A percentile compares a stretch with the other conserved stretches of the same genome.
These are phyloP conservation scores for Tylopilus sp. DNA, from an alignment of 768 basidiomycete genomes.

Conservation along the genomic window DNA sequence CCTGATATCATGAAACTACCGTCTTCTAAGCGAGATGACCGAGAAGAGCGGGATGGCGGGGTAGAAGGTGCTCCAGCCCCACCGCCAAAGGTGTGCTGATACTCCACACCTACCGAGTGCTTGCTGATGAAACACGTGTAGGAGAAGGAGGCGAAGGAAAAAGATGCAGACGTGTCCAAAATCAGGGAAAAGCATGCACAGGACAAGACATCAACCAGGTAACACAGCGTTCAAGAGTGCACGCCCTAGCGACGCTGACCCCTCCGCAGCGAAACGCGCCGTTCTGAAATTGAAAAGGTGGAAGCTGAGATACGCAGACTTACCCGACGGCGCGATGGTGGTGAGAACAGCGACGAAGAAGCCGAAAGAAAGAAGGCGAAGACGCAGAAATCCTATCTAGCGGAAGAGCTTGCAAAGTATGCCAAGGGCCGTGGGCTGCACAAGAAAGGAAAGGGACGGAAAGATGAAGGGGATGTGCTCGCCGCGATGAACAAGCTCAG, in stretches of 20 bases:
- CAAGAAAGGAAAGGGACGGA: constrained; percentile 53
- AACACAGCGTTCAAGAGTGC: neutral
- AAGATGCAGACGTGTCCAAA: constrained; percentile 52
- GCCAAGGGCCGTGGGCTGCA: constrained; percentile 58
- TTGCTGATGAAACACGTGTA: neutral
- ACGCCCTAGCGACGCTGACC: neutral
- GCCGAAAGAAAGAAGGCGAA: constrained; percentile 52
- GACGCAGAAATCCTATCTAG: constrained; percentile 64
- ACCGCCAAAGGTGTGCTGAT: constrained; percentile 17
- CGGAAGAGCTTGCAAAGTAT: constrained; percentile 83
- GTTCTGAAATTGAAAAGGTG: constrained; percentile 81
- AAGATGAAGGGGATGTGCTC: constrained; percentile 71
- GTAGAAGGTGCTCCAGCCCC: neutral
- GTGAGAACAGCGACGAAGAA: constrained; percentile 63
- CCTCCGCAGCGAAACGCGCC: constrained; percentile 52
- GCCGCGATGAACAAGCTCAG: constrained; percentile 69
- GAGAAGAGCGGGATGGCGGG: neutral
- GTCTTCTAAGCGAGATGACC: neutral
- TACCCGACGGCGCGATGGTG: constrained; percentile 52
- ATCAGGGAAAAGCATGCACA: constrained; percentile 75
- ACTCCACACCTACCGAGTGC: neutral
- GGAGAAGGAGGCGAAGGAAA: constrained; percentile 22
- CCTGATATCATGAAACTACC: constrained; percentile 6
- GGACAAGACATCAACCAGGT: constrained; percentile 67
- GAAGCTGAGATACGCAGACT: constrained; percentile 85